Percentiles rank a stretch among this genome's conserved stretches.
Conservation (phyloP, 441 rosid species). For the Mallotus repandus region DNA sequence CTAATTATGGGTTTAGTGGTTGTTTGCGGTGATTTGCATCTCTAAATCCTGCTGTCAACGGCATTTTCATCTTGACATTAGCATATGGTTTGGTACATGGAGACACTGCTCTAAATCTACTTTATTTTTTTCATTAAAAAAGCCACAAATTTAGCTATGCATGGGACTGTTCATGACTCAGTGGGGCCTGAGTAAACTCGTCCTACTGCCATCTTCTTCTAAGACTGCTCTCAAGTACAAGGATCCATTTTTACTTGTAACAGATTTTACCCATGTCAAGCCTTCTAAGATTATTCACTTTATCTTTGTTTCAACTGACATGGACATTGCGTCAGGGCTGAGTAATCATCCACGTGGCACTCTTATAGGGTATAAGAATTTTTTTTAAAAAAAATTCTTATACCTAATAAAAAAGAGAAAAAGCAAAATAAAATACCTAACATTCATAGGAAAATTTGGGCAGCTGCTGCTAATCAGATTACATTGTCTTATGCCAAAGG, state of each 20-base stretch:
- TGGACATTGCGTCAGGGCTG: conserved; percentile 15
- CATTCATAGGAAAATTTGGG: conserved; percentile 32
- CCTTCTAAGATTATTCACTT: conserved; percentile 18
- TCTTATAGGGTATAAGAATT: neutral
- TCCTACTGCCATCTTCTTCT: conserved; percentile 8
- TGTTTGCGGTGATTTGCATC: too few relatives aligned
- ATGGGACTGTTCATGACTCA: conserved; percentile 1
- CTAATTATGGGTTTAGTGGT: too few relatives aligned
- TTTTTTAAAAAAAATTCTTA: neutral
- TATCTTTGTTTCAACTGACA: conserved; percentile 16
- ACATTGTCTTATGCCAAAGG: conserved; percentile 32
- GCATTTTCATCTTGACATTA: neutral
- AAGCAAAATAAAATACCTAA: conserved; percentile 10
- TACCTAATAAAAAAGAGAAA: neutral
- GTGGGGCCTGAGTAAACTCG: conserved; percentile 22
- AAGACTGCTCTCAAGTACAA: conserved; percentile 27
- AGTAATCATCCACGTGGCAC: conserved; percentile 17
- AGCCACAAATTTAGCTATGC: conserved; percentile 1
- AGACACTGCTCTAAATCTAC: neutral
- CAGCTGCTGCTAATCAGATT: conserved; percentile 25
- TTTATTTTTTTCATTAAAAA: neutral
- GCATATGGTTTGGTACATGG: conserved; percentile 1
- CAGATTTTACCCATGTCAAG: conserved; percentile 2
- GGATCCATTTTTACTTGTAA: neutral
- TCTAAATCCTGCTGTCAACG: too few relatives aligned